These are phyloP conservation scores for Colletotrichum lindemuthianum DNA, from an alignment of 2,329 filamentous ascomycete genomes.

Conservation along the genomic window DNA sequence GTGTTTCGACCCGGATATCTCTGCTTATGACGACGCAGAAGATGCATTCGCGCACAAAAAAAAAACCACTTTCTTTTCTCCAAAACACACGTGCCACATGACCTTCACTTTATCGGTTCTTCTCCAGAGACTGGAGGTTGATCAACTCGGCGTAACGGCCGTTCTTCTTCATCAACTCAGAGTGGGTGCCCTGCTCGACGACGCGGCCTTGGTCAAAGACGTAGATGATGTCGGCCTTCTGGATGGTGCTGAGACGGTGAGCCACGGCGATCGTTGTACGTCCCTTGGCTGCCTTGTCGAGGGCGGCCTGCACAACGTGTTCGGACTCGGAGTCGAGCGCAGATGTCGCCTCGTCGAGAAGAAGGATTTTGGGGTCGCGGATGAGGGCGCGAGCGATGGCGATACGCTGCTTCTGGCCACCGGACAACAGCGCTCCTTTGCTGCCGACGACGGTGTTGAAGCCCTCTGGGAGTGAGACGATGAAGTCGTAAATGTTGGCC, in stretches of 20 bases:
- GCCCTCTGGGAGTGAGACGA: constrained; percentile 84
- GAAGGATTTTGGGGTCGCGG: constrained; percentile 87
- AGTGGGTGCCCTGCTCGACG: constrained; percentile 85
- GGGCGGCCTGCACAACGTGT: constrained; percentile 81
- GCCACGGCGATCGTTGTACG: constrained; percentile 95
- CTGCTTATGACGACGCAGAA: constrained; percentile 3
- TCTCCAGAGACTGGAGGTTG: constrained; percentile 81
- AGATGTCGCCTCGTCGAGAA: constrained; percentile 84
- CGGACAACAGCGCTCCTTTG: constrained; percentile 86
- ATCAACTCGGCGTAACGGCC: constrained; percentile 83
- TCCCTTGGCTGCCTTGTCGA: constrained; percentile 84
- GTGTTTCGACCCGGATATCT: constrained; percentile 31
- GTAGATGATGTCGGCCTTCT: constrained; percentile 94
- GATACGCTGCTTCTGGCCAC: constrained; percentile 94
- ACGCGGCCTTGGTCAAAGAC: constrained; percentile 93
- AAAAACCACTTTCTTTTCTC: constrained; percentile 1
- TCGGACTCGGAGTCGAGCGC: constrained; percentile 82
- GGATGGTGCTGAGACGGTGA: constrained; percentile 90
- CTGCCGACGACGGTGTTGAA: constrained; percentile 87
- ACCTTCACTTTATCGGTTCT: constrained; percentile 48
- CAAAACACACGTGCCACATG: neutral
- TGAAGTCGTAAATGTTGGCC: constrained; percentile 93
- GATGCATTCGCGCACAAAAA: constrained; percentile 10
- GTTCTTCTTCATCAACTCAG: constrained; percentile 74
- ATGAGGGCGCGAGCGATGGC: constrained; percentile 92